Conservation (phyloP, 2,329 filamentous ascomycete genomes). For the Anthostomella pinea region DNA sequence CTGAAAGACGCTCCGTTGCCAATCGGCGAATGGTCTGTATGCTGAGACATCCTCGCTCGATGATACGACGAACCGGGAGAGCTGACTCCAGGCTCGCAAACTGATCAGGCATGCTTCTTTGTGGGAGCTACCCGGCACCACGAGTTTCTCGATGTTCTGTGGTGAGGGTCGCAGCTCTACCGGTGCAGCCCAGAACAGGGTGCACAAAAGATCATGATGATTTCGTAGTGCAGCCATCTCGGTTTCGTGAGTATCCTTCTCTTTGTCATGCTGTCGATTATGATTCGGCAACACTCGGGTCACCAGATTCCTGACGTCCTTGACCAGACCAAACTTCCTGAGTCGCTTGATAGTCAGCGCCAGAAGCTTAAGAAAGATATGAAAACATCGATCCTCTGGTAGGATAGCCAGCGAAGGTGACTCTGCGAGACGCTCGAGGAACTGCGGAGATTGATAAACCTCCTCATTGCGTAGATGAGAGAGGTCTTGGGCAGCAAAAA, state of each 20-base stretch:
- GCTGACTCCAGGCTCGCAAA: constrained; percentile 60
- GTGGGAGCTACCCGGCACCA: constrained; percentile 58
- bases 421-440: constrained; percentile 53
- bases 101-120: constrained; percentile 65
- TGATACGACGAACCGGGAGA: constrained; percentile 57
- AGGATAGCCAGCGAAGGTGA: constrained; percentile 48
- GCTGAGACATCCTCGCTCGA: constrained; percentile 39
- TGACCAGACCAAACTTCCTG: constrained; percentile 44
- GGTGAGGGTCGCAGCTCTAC: constrained; percentile 50
- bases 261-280: constrained; percentile 61
- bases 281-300: constrained; percentile 64
- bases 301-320: constrained; percentile 60
- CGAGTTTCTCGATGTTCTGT: constrained; percentile 56
- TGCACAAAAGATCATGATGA: constrained; percentile 66
- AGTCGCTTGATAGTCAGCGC: constrained; percentile 55
- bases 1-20: constrained; percentile 58
- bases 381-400: constrained; percentile 60
- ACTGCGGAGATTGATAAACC: constrained; percentile 57
- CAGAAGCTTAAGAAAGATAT: constrained; percentile 64
- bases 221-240: constrained; percentile 65
- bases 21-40: constrained; percentile 49
- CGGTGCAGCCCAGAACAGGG: constrained; percentile 63
- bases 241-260: constrained; percentile 56
- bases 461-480: constrained; percentile 64
- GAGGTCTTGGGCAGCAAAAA: constrained; percentile 62